These are phyloP conservation scores for Ochromonas danica DNA, from an alignment of 108 stramenopile genomes.

Conservation along the genomic window DNA sequence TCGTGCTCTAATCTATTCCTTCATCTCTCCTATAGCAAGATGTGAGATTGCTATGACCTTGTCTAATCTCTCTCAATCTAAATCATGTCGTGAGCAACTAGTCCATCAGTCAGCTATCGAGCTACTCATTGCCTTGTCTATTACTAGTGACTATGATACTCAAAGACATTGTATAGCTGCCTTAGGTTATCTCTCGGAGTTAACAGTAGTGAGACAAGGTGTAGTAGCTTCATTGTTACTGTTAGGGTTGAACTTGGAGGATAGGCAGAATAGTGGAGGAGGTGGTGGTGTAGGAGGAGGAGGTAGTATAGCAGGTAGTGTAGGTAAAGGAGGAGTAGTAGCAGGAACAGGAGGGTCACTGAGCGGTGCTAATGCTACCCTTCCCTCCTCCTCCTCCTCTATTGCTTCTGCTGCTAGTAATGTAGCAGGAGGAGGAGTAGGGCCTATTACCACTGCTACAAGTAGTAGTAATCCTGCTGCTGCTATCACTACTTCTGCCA, in stretches of 20 bases:
- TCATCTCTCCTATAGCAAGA: neutral
- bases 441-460: neutral
- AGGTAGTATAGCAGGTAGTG: neutral
- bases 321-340: neutral
- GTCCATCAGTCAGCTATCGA: conserved; percentile 1
- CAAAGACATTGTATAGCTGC: conserved; percentile 16
- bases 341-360: neutral
- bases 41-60: conserved; percentile 6
- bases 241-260: conserved; percentile 9
- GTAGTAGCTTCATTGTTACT: conserved; percentile 26
- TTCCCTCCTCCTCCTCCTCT: neutral
- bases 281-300: neutral
- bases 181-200: conserved; percentile 20
- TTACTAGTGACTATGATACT: neutral
- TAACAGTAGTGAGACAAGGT: neutral
- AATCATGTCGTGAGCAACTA: conserved; percentile 4
- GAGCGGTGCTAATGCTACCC: neutral
- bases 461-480: too few relatives aligned
- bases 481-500: too few relatives aligned
- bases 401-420: neutral
- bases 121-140: conserved; percentile 20
- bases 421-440: neutral
- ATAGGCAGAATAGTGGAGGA: neutral
- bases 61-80: neutral
- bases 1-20: neutral